phyloP scores from a whole-genome alignment of 768 basidiomycete genomes.

The Rhizopogon vinicolor region DNA sequence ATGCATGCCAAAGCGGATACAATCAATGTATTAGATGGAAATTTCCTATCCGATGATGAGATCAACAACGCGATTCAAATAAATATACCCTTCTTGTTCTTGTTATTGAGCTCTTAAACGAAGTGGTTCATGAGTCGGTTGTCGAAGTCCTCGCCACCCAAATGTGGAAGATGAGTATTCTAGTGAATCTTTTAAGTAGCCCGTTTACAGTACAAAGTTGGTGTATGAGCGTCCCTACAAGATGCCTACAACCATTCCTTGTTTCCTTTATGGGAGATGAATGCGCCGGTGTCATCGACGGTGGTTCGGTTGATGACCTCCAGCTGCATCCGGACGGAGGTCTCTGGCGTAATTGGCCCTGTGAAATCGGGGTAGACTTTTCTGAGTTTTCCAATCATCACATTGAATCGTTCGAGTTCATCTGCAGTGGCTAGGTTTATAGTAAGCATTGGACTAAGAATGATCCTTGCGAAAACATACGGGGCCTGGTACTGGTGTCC shows the following conservation, averaged over 20 bases:
- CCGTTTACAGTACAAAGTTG: not conserved
- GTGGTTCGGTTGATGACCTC: slow-evolving; percentile 12
- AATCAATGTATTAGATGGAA: too few relatives aligned
- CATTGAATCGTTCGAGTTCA: not conserved
- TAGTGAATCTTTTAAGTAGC: not conserved
- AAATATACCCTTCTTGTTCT: too few relatives aligned
- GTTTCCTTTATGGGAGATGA: slow-evolving; percentile 19
- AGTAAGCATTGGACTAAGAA: not conserved
- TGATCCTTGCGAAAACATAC: not conserved
- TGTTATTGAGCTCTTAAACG: too few relatives aligned
- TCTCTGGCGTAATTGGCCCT: slow-evolving; percentile 14
- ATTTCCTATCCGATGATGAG: too few relatives aligned
- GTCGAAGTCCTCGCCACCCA: too few relatives aligned
- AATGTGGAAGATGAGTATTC: not conserved
- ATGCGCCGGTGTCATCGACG: slow-evolving; percentile 11
- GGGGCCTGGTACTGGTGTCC: slow-evolving; percentile 6
- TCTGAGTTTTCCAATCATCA: slow-evolving; percentile 9
- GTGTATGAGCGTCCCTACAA: too few relatives aligned
- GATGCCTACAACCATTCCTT: slow-evolving; percentile 16
- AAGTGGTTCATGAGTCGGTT: too few relatives aligned
- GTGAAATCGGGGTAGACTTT: slow-evolving; percentile 8
- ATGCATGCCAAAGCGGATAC: too few relatives aligned
- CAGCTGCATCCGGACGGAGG: slow-evolving; percentile 13
- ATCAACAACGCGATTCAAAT: too few relatives aligned
- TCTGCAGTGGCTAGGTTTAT: slow-evolving; percentile 5